Evolutionary conservation across 768 basidiomycete genomes (phyloP).

Genomic region (Amanita rimosa): DNA sequence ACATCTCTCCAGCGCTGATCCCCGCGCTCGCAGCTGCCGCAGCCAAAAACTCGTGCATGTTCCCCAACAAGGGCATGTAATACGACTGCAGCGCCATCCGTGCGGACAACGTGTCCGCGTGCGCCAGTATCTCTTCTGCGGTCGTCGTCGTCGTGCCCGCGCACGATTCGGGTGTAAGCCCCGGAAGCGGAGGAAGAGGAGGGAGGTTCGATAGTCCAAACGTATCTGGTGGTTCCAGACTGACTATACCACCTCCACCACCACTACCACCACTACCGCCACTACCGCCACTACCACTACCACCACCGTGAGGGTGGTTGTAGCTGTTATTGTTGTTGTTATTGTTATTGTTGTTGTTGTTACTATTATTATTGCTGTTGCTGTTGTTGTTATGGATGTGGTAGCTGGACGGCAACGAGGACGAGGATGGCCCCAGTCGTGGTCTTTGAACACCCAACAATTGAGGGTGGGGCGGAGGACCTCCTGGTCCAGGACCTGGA

Average conservation of each 20-base stretch:
- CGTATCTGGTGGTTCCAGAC: neutral
- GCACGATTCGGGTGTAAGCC: neutral
- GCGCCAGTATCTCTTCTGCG: constrained; percentile 46
- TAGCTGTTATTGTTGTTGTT: neutral
- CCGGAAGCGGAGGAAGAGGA: constrained; percentile 4
- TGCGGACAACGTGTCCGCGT: constrained; percentile 45
- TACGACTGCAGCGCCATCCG: constrained; percentile 52
- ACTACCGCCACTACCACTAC: too few species aligned
- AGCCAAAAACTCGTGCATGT: constrained; percentile 33
- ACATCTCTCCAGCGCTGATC: constrained; percentile 8
- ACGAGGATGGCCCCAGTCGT: neutral
- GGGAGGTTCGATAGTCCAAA: neutral
- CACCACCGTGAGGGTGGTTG: too few species aligned
- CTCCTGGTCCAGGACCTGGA: too few species aligned
- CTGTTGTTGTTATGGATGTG: neutral
- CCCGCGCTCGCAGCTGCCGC: constrained; percentile 9
- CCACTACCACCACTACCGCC: too few species aligned
- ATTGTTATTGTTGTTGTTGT: neutral
- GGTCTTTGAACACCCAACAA: neutral
- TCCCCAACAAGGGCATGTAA: constrained; percentile 46
- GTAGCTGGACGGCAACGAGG: neutral
- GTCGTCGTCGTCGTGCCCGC: constrained; percentile 26
- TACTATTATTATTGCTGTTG: neutral
- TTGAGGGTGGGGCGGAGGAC: too few species aligned
- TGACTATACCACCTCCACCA: too few species aligned